phyloP scores from a whole-genome alignment of 345 rosid genomes.

The Corymbia maculata region DNA sequence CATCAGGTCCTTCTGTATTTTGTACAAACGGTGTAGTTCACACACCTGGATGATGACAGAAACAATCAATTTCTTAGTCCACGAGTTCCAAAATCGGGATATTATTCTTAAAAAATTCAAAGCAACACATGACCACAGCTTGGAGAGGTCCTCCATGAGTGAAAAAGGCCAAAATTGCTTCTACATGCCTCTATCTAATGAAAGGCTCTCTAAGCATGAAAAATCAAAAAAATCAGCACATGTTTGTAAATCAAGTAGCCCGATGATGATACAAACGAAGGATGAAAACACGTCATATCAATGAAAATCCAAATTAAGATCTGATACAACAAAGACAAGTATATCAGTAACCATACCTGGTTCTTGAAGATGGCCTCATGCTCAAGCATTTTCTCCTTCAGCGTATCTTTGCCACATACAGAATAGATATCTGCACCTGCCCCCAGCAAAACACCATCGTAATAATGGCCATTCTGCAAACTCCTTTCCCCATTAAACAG shows the following conservation, averaged over 20 bases:
- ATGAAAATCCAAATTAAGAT: neutral
- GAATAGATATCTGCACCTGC: conserved; percentile 35
- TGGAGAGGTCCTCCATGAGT: neutral
- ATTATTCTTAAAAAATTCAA: neutral
- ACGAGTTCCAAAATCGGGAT: neutral
- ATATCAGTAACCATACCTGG: conserved; percentile 39
- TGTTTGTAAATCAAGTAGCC: neutral
- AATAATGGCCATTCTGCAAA: conserved; percentile 42
- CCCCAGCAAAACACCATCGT: conserved; percentile 38
- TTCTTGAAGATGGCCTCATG: conserved; percentile 78
- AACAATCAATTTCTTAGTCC: neutral
- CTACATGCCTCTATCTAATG: neutral
- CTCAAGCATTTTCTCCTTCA: conserved; percentile 73
- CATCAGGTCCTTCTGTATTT: conserved; percentile 63
- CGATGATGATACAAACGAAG: neutral
- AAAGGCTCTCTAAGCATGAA: neutral
- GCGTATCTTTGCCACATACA: conserved; percentile 39
- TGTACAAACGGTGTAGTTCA: conserved; percentile 69
- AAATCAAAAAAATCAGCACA: neutral
- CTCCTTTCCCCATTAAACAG: conserved; percentile 37
- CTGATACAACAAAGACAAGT: neutral
- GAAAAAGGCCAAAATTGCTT: neutral
- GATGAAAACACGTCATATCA: neutral
- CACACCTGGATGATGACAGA: conserved; percentile 24
- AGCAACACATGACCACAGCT: neutral